Conservation (phyloP, 108 stramenopile species). For the Nitzschia palea region DNA sequence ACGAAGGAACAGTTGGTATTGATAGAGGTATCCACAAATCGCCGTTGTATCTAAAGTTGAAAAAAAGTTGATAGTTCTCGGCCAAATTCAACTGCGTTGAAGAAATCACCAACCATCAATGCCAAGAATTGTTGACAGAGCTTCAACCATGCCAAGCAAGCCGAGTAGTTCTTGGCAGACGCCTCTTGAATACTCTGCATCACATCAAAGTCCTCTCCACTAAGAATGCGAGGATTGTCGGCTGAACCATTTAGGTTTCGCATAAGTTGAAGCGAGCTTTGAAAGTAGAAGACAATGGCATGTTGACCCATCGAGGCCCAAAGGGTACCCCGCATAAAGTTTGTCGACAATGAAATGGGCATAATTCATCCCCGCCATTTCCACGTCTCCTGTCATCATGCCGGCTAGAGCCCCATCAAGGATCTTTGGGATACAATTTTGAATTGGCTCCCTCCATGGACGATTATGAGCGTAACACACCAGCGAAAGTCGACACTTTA, state of each 20-base stretch:
- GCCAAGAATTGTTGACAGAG: not conserved
- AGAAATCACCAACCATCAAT: not conserved
- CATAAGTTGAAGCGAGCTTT: not conserved
- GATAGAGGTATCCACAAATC: not conserved
- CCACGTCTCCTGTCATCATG: constrained; percentile 19
- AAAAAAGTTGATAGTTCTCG: too few species aligned
- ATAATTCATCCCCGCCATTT: constrained; percentile 14
- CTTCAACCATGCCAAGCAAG: not conserved
- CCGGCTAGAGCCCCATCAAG: not conserved
- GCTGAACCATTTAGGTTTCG: not conserved
- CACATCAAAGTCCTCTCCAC: constrained; percentile 8
- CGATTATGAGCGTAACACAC: not conserved
- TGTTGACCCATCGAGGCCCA: not conserved
- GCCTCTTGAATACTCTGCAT: not conserved
- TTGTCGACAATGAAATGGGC: not conserved
- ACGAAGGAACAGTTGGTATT: too few species aligned
- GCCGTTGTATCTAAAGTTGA: not conserved
- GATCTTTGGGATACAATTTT: not conserved
- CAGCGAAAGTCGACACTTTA: not conserved
- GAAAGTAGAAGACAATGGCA: not conserved
- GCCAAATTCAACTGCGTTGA: not conserved
- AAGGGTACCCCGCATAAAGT: not conserved
- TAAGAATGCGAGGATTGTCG: not conserved
- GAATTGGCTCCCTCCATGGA: constrained; percentile 5
- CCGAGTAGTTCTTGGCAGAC: not conserved